Base-by-base conservation (phyloP, 148 eudicot species). In the Camellia japonica region DNA sequence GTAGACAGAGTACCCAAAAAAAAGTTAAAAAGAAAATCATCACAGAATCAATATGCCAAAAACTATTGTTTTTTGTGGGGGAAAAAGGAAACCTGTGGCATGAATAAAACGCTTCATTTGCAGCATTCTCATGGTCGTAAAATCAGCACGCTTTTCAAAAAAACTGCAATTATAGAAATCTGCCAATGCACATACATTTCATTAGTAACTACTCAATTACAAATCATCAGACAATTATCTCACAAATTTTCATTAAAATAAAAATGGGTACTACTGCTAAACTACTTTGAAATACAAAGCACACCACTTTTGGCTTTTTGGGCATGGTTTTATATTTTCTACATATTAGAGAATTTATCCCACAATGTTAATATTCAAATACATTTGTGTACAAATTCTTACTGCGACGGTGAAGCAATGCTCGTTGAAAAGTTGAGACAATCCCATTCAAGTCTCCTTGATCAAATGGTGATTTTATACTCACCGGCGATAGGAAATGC, bases 81-180 rank as follows among this genome's bases (percentile, higher is more conserved):
- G 13, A 38, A 79, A 42, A 51, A 10, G 42, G 13, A 54, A 79
- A 93, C 97, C 97, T 90, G 97, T 91, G 71, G 92, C 89, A 77
- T 91, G 97, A 76, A 93, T 84, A 77, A 75, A 82, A 20, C 93
- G 92, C 82, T 81, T 91, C 20, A 65, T 30, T 1, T 60, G 16
- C 56, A 77, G 73, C 77, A 86, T 63, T 23, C 87, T 70, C 61
- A 56, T 15, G 76, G 68, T 76, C 20, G 70, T 59, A 82, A 71
- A 79, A 51, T 80, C 89, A 77, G 85, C 67, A 59, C 64, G 79
- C 47, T 68, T 82, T 71, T 38, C 73, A 61, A 44, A 75, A 65
- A 30, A 80, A 71, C 80, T 59, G 81, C 41, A 71, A 79, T 44
- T 77, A 69, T 66, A 74, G 19, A 84, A 76, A 80, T 49, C 89